phyloP scores from a whole-genome alignment of 2,329 filamentous ascomycete species.

The Penicillium oxalicum region DNA sequence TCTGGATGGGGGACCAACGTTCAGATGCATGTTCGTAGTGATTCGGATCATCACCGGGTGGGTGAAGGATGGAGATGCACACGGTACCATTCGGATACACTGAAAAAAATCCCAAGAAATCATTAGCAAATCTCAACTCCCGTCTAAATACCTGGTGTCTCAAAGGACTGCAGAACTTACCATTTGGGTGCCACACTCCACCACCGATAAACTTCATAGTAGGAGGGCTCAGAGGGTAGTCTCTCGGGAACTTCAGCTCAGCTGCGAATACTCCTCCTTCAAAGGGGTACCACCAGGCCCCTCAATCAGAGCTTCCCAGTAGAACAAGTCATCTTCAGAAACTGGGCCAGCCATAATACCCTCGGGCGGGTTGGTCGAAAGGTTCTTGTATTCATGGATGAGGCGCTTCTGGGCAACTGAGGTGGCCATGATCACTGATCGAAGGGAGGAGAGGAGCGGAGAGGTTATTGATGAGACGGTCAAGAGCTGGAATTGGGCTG shows the following conservation, averaged over 20 bases:
- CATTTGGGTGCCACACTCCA: conserved; percentile 88
- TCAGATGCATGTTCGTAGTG: conserved; percentile 96
- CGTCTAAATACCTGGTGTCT: no score
- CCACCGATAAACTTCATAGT: conserved; percentile 93
- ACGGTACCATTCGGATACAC: conserved; percentile 89
- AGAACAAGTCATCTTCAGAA: conserved; percentile 87
- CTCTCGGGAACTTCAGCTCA: conserved; percentile 87
- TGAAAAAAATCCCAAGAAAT: conserved; percentile 33
- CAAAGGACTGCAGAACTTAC: conserved; percentile 41
- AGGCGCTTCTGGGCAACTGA: conserved; percentile 66
- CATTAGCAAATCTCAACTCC: neutral
- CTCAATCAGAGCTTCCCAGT: conserved; percentile 95
- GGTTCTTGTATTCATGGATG: conserved; percentile 90
- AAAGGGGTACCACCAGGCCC: conserved; percentile 90
- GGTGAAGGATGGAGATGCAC: conserved; percentile 96
- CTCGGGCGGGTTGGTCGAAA: conserved; percentile 92
- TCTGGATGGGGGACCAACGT: conserved; percentile 94
- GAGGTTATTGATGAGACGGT: neutral
- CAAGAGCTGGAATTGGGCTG: neutral
- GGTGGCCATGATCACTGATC: conserved; percentile 35
- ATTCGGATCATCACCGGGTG: conserved; percentile 93
- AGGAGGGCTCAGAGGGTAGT: conserved; percentile 93
- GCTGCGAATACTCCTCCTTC: conserved; percentile 94
- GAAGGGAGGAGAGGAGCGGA: neutral
- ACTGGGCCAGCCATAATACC: conserved; percentile 94